These are phyloP conservation scores for Stentor roeselii DNA, from an alignment of 73 alveolate genomes.

Conservation along the genomic window DNA sequence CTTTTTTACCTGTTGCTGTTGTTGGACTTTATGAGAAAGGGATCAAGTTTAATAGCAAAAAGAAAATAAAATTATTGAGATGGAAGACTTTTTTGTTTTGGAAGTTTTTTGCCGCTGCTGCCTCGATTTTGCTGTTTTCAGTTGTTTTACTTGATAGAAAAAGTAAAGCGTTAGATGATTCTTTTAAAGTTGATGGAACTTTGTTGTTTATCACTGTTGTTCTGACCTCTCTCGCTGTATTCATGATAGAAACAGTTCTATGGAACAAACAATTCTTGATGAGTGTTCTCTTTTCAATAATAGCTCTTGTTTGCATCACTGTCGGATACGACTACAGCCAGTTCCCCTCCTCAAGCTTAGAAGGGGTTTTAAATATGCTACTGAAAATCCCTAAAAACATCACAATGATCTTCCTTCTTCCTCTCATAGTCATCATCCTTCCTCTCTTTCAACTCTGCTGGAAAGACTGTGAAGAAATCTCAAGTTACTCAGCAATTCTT, in stretches of 20 bases:
- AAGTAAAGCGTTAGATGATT: background rate
- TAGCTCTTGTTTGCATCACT: no score
- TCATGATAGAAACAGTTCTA: background rate
- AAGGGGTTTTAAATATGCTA: background rate
- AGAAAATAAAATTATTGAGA: no score
- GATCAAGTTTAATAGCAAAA: background rate
- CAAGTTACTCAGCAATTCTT: background rate
- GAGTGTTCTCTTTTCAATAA: background rate
- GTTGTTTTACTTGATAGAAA: background rate
- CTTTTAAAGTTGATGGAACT: background rate
- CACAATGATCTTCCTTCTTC: background rate
- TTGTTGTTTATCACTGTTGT: background rate
- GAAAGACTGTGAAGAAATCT: background rate
- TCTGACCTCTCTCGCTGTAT: background rate
- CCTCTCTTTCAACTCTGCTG: background rate
- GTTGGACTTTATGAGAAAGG: background rate
- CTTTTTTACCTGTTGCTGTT: background rate
- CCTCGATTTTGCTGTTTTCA: background rate
- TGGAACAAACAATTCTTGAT: background rate
- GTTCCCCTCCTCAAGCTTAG: background rate
- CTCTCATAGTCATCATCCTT: background rate
- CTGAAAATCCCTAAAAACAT: background rate
- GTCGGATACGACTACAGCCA: background rate
- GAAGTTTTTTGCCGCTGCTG: background rate
- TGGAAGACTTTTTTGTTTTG: background rate